Base-by-base conservation (phyloP, 108 stramenopile species). In the Conticribra weissflogii region DNA sequence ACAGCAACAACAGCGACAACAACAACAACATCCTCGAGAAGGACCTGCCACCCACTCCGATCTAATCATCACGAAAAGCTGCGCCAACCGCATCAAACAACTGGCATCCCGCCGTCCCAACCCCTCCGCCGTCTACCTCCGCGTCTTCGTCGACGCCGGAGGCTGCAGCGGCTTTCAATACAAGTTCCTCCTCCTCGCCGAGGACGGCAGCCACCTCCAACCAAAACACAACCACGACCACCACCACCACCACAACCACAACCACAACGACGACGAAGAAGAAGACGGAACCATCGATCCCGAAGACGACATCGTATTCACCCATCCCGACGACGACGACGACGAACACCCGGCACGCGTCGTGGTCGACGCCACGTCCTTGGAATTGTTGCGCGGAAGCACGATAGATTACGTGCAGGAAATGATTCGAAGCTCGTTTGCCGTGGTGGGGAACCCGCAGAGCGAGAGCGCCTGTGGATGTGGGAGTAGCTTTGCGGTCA, bases 401-500 rank as follows among this genome's bases (percentile, higher is more conserved):
- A 98, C 89, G 17, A 87, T 98, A 41, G 96, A 99, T 70, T 99
- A 89, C 70, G 92, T 94, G 9, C 82, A 89, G 64, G 97, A 97
- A 79, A 96, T 99, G 96, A 98, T 99, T 63, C 94, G 95, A 19
- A 90, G 88, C 58, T 71, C 93, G 24, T 99, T 99, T 84, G 94
- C 91, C 8, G 91, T 99, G 24, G 81, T 90, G 50, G 88, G 92
- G 47, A 99, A 99, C 75, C 98, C 98, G 4, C 86, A 96, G 63
- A 94, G 93, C 54, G 98, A 98, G 68, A 89, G 82, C 60, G 98
- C 97, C 3, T 99, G 98, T 82, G 98, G 98, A 12, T 99, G 98
- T 80, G 98, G 97, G 4, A 84, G 85, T 49, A 95, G 93, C 28
- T 99, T 99, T 80, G 98, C 98, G 14, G 73, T 97, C 66, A 99